These are phyloP conservation scores for Diaporthe velutina DNA, from an alignment of 2,329 filamentous ascomycete genomes.

Conservation along the genomic window DNA sequence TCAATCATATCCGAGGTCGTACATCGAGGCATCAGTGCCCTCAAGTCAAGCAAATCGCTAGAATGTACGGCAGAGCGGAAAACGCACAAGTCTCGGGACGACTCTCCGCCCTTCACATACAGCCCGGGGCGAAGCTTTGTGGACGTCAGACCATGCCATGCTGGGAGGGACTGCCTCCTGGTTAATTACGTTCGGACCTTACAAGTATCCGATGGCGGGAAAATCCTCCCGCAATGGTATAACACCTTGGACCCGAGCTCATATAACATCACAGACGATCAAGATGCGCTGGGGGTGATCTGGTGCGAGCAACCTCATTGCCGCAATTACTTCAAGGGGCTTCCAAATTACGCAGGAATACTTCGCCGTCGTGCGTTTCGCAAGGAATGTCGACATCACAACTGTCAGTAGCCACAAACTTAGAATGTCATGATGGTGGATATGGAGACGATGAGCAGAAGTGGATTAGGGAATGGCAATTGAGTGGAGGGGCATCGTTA, in stretches of 20 bases:
- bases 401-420: neutral
- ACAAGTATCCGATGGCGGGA: accelerated
- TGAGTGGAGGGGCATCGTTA: neutral
- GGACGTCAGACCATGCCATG: conserved; percentile 21
- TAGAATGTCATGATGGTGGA: neutral
- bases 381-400: neutral
- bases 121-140: neutral
- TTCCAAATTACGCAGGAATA: neutral
- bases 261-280: neutral
- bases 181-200: neutral
- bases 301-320: neutral
- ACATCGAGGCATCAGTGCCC: too few relatives aligned
- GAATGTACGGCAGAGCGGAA: neutral
- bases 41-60: neutral
- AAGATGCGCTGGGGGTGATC: neutral
- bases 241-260: neutral
- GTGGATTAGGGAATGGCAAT: accelerated
- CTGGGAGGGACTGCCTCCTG: neutral
- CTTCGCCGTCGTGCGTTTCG: neutral
- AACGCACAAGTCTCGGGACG: neutral
- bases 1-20: too few relatives aligned
- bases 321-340: neutral
- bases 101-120: accelerated
- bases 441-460: neutral
- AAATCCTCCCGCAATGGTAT: neutral